Percentiles rank a stretch among this genome's conserved stretches.
These are phyloP conservation scores for Picea engelmannii DNA, from an alignment of 83 land plant genomes.

Conservation along the genomic window DNA sequence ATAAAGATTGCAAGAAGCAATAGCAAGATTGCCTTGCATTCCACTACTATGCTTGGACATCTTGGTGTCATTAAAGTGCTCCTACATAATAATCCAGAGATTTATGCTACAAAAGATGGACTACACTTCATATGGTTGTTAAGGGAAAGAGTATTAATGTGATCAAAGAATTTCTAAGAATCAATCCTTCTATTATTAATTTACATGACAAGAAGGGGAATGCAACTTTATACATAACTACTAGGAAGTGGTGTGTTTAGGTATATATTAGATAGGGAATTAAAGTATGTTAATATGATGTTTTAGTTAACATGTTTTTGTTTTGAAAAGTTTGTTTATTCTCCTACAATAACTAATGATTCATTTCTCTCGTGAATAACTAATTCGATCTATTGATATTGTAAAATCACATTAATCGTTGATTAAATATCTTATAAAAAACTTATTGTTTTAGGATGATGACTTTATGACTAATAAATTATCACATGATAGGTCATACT, in stretches of 20 bases:
- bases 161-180: constrained; percentile 42
- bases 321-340: background rate
- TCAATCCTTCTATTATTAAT: constrained; percentile 39
- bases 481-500: no score
- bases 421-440: background rate
- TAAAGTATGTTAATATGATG: no score
- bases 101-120: constrained; percentile 55
- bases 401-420: background rate
- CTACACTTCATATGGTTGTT: constrained; percentile 67
- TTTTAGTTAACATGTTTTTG: background rate
- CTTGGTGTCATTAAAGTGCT: constrained; percentile 53
- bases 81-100: constrained; percentile 31
- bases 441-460: background rate
- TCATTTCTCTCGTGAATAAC: background rate
- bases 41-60: constrained; percentile 61
- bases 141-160: constrained; percentile 55
- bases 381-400: background rate
- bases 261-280: constrained; percentile 11
- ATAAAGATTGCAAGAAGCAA: constrained; percentile 28
- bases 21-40: constrained; percentile 67
- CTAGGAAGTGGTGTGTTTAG: constrained; percentile 55
- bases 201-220: constrained; percentile 58
- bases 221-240: constrained; percentile 63
- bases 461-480: no score
- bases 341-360: background rate